phyloP scores from a whole-genome alignment of 805 yeast genomes.

The Deakozyma indianensis region DNA sequence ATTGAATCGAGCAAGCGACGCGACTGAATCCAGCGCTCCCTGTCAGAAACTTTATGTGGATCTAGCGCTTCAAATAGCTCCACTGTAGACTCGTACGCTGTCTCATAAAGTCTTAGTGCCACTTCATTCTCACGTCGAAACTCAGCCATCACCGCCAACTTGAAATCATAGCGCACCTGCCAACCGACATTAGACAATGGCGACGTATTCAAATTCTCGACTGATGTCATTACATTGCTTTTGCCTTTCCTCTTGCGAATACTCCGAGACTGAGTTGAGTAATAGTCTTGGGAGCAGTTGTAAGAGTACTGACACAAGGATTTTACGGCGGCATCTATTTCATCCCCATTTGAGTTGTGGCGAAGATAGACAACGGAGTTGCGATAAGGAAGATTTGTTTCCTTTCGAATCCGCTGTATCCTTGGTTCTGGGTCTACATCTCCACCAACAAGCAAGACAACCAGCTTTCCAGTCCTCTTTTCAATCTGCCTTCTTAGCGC shows the following conservation, averaged over 20 bases:
- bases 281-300: constrained; percentile 30
- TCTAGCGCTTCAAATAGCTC: constrained; percentile 20
- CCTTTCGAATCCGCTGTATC: constrained; percentile 20
- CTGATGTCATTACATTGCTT: not conserved
- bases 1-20: constrained; percentile 37
- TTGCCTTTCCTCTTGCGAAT: not conserved
- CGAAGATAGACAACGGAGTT: constrained; percentile 31
- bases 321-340: constrained; percentile 25
- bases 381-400: constrained; percentile 28
- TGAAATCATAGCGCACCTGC: constrained; percentile 33
- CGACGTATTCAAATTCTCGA: not conserved
- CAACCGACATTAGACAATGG: constrained; percentile 24
- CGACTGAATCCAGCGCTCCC: not conserved
- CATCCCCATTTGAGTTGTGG: constrained; percentile 24
- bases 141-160: constrained; percentile 34
- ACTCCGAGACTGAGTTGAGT: not conserved
- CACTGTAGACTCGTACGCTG: constrained; percentile 33
- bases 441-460: not conserved
- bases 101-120: constrained; percentile 33
- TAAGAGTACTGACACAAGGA: constrained; percentile 25
- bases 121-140: constrained; percentile 29
- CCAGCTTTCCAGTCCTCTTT: not conserved
- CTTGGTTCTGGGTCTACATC: not conserved
- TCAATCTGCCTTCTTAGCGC: not conserved
- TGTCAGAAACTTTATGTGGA: constrained; percentile 4